A percentile compares a stretch with the other conserved stretches of the same genome.
Conservation (phyloP, 2,329 filamentous ascomycete genomes). For the Xylariaceae sp. region DNA sequence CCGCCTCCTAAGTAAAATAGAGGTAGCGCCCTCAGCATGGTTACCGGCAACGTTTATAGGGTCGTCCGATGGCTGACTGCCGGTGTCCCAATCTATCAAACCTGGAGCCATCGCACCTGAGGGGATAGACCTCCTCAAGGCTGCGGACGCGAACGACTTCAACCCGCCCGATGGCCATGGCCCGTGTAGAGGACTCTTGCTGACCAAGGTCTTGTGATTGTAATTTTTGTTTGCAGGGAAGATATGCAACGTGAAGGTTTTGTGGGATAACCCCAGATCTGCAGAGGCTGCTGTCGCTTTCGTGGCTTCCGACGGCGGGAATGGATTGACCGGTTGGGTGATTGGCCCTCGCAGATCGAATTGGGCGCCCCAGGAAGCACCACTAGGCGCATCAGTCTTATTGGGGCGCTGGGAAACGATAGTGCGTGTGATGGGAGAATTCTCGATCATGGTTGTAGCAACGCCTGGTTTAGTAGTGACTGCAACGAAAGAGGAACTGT, state of each 20-base stretch:
- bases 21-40: constrained; percentile 29
- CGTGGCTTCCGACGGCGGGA: constrained; percentile 14
- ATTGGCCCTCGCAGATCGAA: constrained; percentile 30
- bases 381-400: constrained; percentile 5
- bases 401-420: constrained; percentile 34
- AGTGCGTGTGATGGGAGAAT: constrained; percentile 53
- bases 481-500: constrained; percentile 53
- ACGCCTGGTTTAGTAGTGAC: constrained; percentile 46
- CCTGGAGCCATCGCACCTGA: constrained; percentile 32
- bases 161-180: constrained; percentile 31
- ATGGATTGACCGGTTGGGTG: constrained; percentile 30
- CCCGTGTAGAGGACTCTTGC: constrained; percentile 33
- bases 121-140: constrained; percentile 32
- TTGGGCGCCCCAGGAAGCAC: constrained; percentile 31
- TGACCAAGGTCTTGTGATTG: constrained; percentile 30
- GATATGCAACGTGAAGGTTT: constrained; percentile 35
- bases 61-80: constrained; percentile 32
- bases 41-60: constrained; percentile 27
- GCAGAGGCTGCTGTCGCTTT: constrained; percentile 23
- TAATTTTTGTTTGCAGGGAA: constrained; percentile 34
- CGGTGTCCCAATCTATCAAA: constrained; percentile 38
- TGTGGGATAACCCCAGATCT: constrained; percentile 28
- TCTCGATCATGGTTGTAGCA: constrained; percentile 44
- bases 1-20: constrained; percentile 27
- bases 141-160: constrained; percentile 34